Evolutionary conservation across 1,139 yeast genomes (phyloP), one percentile per base, ranked within the genome.

Genomic region (Debaryomyces robertsiae): DNA sequence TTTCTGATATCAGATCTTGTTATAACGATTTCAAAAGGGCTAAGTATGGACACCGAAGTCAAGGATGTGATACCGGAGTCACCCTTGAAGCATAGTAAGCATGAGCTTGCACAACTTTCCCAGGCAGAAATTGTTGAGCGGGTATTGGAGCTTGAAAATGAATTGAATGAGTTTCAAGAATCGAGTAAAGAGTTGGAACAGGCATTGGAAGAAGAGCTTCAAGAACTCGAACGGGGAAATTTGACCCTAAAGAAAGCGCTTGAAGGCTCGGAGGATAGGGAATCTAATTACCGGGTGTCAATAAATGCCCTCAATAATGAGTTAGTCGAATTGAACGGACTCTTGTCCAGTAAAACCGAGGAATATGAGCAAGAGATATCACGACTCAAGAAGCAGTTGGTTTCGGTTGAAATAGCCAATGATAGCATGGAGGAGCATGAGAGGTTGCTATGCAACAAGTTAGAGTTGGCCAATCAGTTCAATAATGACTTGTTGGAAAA

Each of bases 181-280:
- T 65, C 73, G 2, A 66, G 73, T 41, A 67, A 61, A 43, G 77
- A 71, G 36, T 55, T 73, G 32, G 78, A 73, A 46, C 67, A 57
- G 41, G 76, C 75, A 1, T 55, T 73, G 30, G 78, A 73, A 47
- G 71, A 67, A 22, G 78, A 73, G 46, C 57, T 72, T 23, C 63
- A 58, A 36, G 61, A 54, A 7, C 50, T 69, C 19, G 77, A 73
- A 39, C 11, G 45, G 1, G 49, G 54, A 4, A 67, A 67, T 37
- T 38, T 44, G 1, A 42, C 47, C 7, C 48, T 67, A 13, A 43
- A 48, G 28, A 43, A 45, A 28, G 40, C 48, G 3, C 38, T 54
- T 25, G 52, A 58, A 28, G 42, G 47, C 3, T 49, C 48, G 23
- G 53, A 55, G 5, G 29, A 38, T 3, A 52, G 54, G 17, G 38